Conservation (phyloP, 441 rosid species). For the Rhodomyrtus psidioides region DNA sequence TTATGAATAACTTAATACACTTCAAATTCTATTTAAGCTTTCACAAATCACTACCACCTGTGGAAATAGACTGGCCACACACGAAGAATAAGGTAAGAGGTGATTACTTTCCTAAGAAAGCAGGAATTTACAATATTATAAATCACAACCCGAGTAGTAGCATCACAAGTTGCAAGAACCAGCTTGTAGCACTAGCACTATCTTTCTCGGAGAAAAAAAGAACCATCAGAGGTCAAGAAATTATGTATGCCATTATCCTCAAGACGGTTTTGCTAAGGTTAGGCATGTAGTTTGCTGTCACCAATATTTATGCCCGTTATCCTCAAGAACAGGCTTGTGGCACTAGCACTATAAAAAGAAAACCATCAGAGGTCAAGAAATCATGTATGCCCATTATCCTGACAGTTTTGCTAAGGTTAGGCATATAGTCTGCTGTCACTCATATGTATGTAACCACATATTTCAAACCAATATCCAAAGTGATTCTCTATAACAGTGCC, state of each 20-base stretch:
- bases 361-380: background rate
- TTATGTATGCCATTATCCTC: background rate
- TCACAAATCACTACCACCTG: background rate
- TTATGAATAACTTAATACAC: background rate
- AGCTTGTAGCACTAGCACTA: background rate
- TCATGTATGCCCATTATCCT: background rate
- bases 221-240: background rate
- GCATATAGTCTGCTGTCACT: background rate
- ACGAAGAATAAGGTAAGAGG: background rate
- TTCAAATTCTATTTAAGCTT: background rate
- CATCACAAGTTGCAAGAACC: background rate
- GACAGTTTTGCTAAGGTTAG: background rate
- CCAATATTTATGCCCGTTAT: background rate
- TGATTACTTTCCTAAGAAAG: background rate
- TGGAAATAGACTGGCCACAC: background rate
- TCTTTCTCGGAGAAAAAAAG: background rate
- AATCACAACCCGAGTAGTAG: background rate
- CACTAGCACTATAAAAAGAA: background rate
- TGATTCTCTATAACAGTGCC: background rate
- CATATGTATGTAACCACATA: background rate
- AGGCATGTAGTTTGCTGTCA: background rate
- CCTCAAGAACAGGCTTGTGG: background rate
- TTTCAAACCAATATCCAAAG: background rate
- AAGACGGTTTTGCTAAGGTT: background rate
- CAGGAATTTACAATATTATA: background rate